Conservation (phyloP, 1,284 basidiomycete species). For the Mycena citricolor region DNA sequence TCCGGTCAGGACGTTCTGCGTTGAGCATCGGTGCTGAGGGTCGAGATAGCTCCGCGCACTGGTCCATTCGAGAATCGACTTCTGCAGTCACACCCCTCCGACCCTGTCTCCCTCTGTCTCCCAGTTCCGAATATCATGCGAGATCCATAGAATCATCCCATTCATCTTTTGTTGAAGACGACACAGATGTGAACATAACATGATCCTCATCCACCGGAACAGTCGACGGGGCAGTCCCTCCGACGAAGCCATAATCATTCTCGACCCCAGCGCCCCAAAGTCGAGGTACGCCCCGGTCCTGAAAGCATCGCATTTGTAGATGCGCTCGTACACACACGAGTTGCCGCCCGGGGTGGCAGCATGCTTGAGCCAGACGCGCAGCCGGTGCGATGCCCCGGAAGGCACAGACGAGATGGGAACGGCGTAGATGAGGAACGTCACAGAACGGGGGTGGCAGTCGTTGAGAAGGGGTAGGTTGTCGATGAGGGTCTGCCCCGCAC, state of each 20-base stretch:
- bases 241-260: constrained; percentile 46
- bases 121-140: too few relatives aligned
- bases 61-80: too few relatives aligned
- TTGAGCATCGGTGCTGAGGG: too few relatives aligned
- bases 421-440: constrained; percentile 57
- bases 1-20: too few relatives aligned
- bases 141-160: too few relatives aligned
- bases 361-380: constrained; percentile 57
- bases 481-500: constrained; percentile 51
- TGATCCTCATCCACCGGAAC: too few relatives aligned
- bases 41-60: too few relatives aligned
- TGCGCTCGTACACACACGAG: constrained; percentile 55
- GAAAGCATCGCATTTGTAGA: constrained; percentile 60
- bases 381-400: constrained; percentile 51
- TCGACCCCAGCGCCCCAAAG: constrained; percentile 46
- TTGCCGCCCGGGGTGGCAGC: constrained; percentile 35
- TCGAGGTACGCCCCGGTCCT: constrained; percentile 54
- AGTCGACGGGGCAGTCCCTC: too few relatives aligned
- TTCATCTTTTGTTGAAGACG: too few relatives aligned
- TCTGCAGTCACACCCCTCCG: too few relatives aligned
- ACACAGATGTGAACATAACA: too few relatives aligned
- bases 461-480: constrained; percentile 50
- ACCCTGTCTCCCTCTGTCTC: too few relatives aligned
- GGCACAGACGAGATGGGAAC: constrained; percentile 53
- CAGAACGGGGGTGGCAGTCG: constrained; percentile 47